Percentiles rank a stretch among this genome's conserved stretches.
phyloP scores from a whole-genome alignment of 306 rosid genomes.

The Trifolium fragiferum region DNA sequence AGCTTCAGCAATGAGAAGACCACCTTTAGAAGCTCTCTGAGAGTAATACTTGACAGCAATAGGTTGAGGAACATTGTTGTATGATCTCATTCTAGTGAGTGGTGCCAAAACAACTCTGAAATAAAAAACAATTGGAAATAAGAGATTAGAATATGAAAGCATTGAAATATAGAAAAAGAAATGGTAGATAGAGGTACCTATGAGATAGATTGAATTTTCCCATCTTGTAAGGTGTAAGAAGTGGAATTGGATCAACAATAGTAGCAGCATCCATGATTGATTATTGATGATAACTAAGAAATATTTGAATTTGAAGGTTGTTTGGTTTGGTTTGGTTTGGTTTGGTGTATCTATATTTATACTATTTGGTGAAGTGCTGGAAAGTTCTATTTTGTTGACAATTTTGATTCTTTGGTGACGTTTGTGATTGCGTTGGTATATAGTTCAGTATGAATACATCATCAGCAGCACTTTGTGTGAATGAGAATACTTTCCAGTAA shows the following conservation, averaged over 20 bases:
- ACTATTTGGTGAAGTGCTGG: neutral
- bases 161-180: neutral
- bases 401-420: neutral
- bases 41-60: conserved; percentile 15
- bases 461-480: too few relatives aligned
- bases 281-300: neutral
- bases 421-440: neutral
- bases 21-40: conserved; percentile 24
- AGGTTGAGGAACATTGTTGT: conserved; percentile 31
- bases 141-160: neutral
- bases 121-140: neutral
- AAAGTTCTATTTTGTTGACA: too few relatives aligned
- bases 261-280: neutral
- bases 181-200: neutral
- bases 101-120: conserved; percentile 40
- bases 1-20: conserved; percentile 35
- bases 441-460: too few relatives aligned
- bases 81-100: conserved; percentile 1
- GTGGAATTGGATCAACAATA: neutral
- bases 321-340: too few relatives aligned
- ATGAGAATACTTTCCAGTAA: neutral
- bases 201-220: conserved; percentile 41
- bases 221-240: conserved; percentile 44
- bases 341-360: neutral
- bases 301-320: neutral